Percentiles rank a stretch among this genome's conserved stretches.
Conservation (phyloP, 2,329 filamentous ascomycete genomes). For the Coniochaeta pulveracea region DNA sequence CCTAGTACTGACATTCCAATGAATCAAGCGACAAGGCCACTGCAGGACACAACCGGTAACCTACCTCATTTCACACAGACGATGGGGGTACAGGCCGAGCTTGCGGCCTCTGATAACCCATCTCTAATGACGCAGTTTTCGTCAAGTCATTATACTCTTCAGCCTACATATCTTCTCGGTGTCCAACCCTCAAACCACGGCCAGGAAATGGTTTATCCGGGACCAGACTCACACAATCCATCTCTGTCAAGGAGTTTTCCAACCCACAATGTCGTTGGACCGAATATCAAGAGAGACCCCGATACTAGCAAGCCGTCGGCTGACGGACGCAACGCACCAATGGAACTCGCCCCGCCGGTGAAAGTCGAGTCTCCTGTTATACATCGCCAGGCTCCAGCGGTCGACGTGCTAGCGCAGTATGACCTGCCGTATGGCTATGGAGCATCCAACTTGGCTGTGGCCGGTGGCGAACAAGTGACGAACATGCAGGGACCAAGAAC, state of each 20-base stretch:
- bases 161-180: conserved; percentile 16
- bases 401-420: conserved; percentile 7
- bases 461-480: conserved; percentile 7
- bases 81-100: conserved; percentile 13
- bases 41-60: conserved; percentile 9
- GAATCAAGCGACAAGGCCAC: conserved; percentile 13
- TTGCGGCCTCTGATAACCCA: conserved; percentile 19
- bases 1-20: conserved; percentile 6
- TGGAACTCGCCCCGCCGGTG: too few relatives aligned
- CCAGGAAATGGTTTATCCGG: conserved; percentile 29
- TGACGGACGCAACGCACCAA: too few relatives aligned
- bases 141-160: conserved; percentile 23
- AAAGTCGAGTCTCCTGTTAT: too few relatives aligned
- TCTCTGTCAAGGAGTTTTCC: too few relatives aligned
- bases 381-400: conserved; percentile 6
- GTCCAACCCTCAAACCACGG: conserved; percentile 17
- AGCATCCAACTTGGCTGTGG: conserved; percentile 4
- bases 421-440: conserved; percentile 7
- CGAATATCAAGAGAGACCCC: too few relatives aligned
- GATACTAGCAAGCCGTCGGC: too few relatives aligned
- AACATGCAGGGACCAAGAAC: conserved; percentile 7
- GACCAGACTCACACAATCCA: conserved; percentile 14
- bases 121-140: conserved; percentile 18
- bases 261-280: too few relatives aligned
- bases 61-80: conserved; percentile 14